Evolutionary conservation across 768 basidiomycete species (phyloP).

Genomic region (Cubamyces lactineus): DNA sequence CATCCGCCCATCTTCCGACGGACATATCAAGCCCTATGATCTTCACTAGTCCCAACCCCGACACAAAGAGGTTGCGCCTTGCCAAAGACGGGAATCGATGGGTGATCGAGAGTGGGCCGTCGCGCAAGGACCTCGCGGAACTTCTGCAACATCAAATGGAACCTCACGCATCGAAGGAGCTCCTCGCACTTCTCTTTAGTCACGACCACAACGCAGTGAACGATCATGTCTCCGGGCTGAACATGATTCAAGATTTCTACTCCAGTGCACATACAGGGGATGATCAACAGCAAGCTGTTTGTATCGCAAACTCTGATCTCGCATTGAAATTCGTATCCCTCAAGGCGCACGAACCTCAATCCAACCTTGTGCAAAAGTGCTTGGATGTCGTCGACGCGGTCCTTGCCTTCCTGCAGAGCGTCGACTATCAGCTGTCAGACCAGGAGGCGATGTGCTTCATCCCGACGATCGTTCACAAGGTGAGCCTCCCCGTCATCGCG

Average conservation of each 20-base stretch:
- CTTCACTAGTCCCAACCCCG: slow-evolving; percentile 58
- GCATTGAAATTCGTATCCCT: slow-evolving; percentile 93
- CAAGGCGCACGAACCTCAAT: slow-evolving; percentile 87
- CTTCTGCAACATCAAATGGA: slow-evolving; percentile 92
- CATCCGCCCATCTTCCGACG: slow-evolving; percentile 38
- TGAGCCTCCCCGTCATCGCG: slow-evolving; percentile 33
- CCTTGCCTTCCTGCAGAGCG: slow-evolving; percentile 69
- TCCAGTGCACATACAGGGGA: slow-evolving; percentile 57
- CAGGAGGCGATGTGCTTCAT: slow-evolving; percentile 86
- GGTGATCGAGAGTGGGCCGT: slow-evolving; percentile 85
- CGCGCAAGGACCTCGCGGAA: slow-evolving; percentile 86
- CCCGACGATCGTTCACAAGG: slow-evolving; percentile 89
- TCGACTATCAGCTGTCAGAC: slow-evolving; percentile 81
- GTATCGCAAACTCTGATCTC: slow-evolving; percentile 88
- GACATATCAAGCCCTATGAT: slow-evolving; percentile 21
- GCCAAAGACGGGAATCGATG: slow-evolving; percentile 79
- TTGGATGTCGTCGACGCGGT: slow-evolving; percentile 85
- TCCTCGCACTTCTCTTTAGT: slow-evolving; percentile 83
- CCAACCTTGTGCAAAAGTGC: slow-evolving; percentile 85
- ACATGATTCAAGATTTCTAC: slow-evolving; percentile 77
- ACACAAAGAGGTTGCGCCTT: slow-evolving; percentile 66
- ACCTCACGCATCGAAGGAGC: slow-evolving; percentile 72
- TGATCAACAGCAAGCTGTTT: slow-evolving; percentile 61
- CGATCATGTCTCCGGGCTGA: slow-evolving; percentile 83
- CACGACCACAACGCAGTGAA: slow-evolving; percentile 95